Conservation (phyloP, 345 rosid species). For the Reutealis trisperma region DNA sequence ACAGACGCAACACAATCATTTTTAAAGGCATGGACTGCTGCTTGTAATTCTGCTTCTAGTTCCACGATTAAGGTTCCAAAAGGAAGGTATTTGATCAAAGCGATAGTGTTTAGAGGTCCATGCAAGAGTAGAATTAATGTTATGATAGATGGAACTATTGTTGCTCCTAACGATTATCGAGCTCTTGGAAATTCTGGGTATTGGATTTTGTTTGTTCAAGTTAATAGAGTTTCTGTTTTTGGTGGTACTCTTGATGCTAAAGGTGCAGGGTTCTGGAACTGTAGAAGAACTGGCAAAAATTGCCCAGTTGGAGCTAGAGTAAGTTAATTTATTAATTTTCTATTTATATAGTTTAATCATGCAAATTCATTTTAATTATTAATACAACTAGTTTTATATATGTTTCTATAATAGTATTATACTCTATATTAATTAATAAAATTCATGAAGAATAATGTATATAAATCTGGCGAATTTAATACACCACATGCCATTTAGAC, state of each 20-base stretch:
- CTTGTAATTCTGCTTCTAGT: constrained; percentile 43
- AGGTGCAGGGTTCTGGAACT: constrained; percentile 39
- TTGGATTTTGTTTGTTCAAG: constrained; percentile 39
- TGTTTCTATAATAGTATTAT: too few species aligned
- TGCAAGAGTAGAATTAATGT: constrained; percentile 27
- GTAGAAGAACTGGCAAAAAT: constrained; percentile 22
- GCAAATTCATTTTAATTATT: too few species aligned
- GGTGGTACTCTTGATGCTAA: constrained; percentile 43
- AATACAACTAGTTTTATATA: too few species aligned
- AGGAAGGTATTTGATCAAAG: constrained; percentile 35
- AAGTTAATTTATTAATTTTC: background rate
- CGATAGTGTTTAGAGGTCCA: constrained; percentile 29
- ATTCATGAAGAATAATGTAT: too few species aligned
- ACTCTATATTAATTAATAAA: too few species aligned
- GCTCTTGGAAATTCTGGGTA: constrained; percentile 22
- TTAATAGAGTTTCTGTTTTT: constrained; percentile 14
- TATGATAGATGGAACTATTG: constrained; percentile 26
- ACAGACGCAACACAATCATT: constrained; percentile 56
- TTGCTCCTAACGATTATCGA: constrained; percentile 33
- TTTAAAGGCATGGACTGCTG: constrained; percentile 53
- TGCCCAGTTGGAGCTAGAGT: constrained; percentile 41
- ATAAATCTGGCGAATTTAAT: too few species aligned
- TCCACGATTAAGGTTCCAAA: constrained; percentile 45
- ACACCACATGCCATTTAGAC: too few species aligned
- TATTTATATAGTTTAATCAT: too few species aligned